phyloP scores from a whole-genome alignment of 2,329 filamentous ascomycete species.

The Westerdykella aurantiaca region DNA sequence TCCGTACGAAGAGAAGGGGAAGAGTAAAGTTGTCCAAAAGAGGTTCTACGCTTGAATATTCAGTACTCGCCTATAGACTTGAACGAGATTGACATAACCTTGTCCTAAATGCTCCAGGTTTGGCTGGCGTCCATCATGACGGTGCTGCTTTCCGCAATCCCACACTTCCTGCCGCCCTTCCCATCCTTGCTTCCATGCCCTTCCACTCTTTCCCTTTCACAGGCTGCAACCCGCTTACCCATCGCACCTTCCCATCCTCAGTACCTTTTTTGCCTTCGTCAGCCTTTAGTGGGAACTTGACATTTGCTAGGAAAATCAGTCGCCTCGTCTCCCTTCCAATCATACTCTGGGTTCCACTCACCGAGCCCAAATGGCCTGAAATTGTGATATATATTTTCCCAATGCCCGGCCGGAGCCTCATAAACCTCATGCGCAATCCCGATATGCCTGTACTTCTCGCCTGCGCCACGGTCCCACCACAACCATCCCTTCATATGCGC shows the following conservation, averaged over 20 bases:
- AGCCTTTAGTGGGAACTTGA: constrained; percentile 5
- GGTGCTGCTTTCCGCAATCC: background rate
- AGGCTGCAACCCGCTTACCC: constrained; percentile 2
- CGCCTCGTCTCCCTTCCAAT: background rate
- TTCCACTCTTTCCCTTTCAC: constrained; percentile 7
- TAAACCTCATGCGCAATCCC: constrained; percentile 12
- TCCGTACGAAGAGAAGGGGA: background rate
- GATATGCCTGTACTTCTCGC: constrained; percentile 4
- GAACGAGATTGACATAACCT: too few species aligned
- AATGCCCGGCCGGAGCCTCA: constrained; percentile 9
- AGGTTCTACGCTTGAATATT: too few species aligned
- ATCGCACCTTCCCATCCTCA: background rate
- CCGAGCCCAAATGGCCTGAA: constrained; percentile 10
- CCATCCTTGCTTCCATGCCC: constrained; percentile 4
- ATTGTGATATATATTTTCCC: constrained; percentile 13
- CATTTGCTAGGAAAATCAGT: constrained; percentile 5
- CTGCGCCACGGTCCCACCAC: constrained; percentile 8
- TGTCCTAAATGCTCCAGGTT: too few species aligned
- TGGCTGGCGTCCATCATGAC: too few species aligned
- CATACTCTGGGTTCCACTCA: constrained; percentile 1
- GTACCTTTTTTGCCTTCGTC: background rate
- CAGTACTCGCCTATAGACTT: too few species aligned
- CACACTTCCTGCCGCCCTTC: constrained; percentile 1
- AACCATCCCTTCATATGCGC: constrained; percentile 9
- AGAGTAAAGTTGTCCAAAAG: background rate